These are phyloP conservation scores for Trichopus zeylanicus DNA, from an alignment of 116 monocot genomes.

Conservation along the genomic window DNA sequence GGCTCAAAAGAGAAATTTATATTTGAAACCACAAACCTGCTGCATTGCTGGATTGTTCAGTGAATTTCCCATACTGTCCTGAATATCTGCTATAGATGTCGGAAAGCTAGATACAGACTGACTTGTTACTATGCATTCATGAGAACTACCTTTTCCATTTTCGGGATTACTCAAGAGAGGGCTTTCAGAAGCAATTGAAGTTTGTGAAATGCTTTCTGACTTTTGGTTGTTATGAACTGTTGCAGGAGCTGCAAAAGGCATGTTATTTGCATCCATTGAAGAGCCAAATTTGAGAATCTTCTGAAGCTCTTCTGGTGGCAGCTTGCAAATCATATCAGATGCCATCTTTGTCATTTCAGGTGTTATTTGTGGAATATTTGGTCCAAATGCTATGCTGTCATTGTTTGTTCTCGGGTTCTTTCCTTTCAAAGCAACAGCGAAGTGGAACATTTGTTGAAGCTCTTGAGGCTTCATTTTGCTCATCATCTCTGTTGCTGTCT, in stretches of 20 bases:
- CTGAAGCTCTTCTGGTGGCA: conserved; percentile 79
- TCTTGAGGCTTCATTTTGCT: conserved; percentile 81
- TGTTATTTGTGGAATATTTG: conserved; percentile 60
- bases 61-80: conserved; percentile 63
- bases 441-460: conserved; percentile 59
- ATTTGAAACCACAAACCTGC: conserved; percentile 36
- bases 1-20: no score
- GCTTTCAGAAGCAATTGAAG: no score
- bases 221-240: conserved; percentile 6
- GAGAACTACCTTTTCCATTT: conserved; percentile 12
- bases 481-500: conserved; percentile 62
- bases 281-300: conserved; percentile 63
- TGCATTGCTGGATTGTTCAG: conserved; percentile 92
- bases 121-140: conserved; percentile 15
- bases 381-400: conserved; percentile 16
- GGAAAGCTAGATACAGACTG: conserved; percentile 31
- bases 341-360: conserved; percentile 85
- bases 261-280: conserved; percentile 35
- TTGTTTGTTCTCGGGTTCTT: conserved; percentile 2
- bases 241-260: conserved; percentile 11
- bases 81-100: conserved; percentile 48
- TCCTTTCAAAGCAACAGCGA: conserved; percentile 46
- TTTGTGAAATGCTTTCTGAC: conserved; percentile 24
- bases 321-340: conserved; percentile 59
- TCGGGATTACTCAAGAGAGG: neutral